Conservation (phyloP, 352 stramenopile genomes). For the Halophytophthora batemanensis region DNA sequence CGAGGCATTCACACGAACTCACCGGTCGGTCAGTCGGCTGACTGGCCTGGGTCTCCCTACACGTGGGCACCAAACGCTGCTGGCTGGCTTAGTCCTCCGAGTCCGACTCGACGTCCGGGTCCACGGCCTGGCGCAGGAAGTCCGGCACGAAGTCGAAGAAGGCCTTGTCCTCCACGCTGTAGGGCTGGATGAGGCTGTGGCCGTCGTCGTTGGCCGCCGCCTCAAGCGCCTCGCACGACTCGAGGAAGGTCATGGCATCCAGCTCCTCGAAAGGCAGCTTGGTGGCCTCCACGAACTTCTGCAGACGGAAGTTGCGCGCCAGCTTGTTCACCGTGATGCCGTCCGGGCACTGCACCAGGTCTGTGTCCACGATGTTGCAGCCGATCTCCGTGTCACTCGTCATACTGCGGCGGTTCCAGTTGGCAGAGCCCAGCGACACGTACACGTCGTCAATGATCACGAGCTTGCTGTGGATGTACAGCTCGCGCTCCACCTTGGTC, state of each 20-base stretch:
- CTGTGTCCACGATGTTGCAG: conserved; percentile 27
- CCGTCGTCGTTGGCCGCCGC: conserved; percentile 11
- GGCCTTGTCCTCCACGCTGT: conserved; percentile 22
- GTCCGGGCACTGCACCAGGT: conserved; percentile 1
- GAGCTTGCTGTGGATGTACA: conserved; percentile 71
- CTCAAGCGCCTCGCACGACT: conserved; percentile 23
- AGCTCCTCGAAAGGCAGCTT: conserved; percentile 12
- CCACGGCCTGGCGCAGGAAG: conserved; percentile 20
- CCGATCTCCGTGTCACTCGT: conserved; percentile 45
- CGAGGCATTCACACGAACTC: too few relatives aligned
- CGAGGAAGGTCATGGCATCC: conserved; percentile 15
- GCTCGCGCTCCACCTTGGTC: conserved; percentile 18
- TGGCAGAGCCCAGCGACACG: conserved; percentile 72
- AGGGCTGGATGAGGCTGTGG: conserved; percentile 22
- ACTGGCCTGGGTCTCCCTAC: too few relatives aligned
- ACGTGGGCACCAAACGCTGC: too few relatives aligned
- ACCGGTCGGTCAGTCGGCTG: too few relatives aligned
- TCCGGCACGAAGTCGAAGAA: conserved; percentile 27
- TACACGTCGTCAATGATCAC: conserved; percentile 73
- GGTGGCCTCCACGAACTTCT: conserved; percentile 31
- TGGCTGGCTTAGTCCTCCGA: too few relatives aligned
- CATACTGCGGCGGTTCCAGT: conserved; percentile 86
- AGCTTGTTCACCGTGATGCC: conserved; percentile 18
- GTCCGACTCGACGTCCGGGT: conserved; percentile 19
- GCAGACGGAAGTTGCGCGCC: conserved; percentile 25